These are phyloP conservation scores for Simmondsia chinensis DNA, from an alignment of 148 eudicot species.

Conservation along the genomic window DNA sequence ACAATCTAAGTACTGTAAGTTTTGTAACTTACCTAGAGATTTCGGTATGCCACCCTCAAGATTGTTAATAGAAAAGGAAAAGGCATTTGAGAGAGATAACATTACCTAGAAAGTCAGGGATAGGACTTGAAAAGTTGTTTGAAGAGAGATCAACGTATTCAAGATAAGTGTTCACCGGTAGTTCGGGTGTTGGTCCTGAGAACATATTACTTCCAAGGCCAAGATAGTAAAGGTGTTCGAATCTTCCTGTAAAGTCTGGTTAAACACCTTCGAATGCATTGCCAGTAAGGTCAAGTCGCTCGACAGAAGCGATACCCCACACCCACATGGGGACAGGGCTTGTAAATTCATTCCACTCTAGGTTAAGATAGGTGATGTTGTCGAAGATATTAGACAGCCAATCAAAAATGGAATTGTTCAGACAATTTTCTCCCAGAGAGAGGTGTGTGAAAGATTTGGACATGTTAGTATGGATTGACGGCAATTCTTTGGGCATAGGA, in stretches of 20 bases:
- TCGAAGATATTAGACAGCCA: background rate
- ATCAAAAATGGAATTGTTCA: background rate
- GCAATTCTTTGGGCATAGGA: too few species aligned
- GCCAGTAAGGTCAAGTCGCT: constrained; percentile 5
- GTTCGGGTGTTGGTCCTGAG: background rate
- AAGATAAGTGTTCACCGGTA: background rate
- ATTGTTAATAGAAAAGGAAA: constrained; percentile 2
- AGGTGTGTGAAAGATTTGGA: background rate
- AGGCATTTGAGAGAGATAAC: constrained; percentile 2
- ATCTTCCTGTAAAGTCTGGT: background rate
- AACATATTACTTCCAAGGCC: background rate
- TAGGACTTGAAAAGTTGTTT: background rate
- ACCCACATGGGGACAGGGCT: background rate
- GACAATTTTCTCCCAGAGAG: constrained; percentile 20
- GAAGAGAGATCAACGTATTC: background rate
- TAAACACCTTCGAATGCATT: background rate
- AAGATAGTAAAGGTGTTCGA: background rate
- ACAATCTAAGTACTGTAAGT: too few species aligned
- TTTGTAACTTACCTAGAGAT: background rate
- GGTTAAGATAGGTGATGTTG: background rate
- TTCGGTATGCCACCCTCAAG: constrained; percentile 1
- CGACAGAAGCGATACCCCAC: background rate
- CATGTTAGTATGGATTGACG: too few species aligned
- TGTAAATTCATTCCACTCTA: background rate
- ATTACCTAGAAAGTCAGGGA: constrained; percentile 5